Conservation (phyloP, 768 basidiomycete genomes). For the Mrakia blollopis region DNA sequence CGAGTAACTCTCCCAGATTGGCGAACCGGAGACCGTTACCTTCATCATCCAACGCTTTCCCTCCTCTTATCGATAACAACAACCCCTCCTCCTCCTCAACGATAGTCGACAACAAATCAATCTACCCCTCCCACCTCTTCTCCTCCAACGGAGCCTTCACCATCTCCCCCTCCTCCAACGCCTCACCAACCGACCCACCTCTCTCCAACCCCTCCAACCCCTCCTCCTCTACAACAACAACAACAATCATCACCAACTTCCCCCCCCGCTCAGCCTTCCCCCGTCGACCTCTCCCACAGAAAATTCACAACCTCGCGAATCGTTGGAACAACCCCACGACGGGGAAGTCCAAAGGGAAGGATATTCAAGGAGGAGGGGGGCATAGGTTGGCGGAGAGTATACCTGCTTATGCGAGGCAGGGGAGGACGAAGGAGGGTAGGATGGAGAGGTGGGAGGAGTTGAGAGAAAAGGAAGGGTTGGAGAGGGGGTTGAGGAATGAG, state of each 20-base stretch:
- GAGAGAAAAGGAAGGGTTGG: constrained; percentile 16
- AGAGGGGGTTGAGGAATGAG: constrained; percentile 23
- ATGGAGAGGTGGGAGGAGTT: constrained; percentile 18
- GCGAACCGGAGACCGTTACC: background rate
- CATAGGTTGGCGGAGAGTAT: constrained; percentile 26
- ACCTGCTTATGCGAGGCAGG: constrained; percentile 18
- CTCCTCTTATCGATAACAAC: background rate
- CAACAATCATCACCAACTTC: constrained; percentile 8
- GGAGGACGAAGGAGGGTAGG: constrained; percentile 2
- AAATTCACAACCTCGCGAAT: background rate
- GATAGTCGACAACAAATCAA: background rate
- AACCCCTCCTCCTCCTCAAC: background rate
- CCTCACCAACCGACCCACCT: background rate
- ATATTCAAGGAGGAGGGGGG: background rate
- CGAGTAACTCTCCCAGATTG: background rate
- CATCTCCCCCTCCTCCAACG: background rate
- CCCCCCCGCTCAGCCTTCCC: background rate
- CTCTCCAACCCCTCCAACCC: background rate
- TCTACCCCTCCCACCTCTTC: background rate
- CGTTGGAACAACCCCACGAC: constrained; percentile 19
- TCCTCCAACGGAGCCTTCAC: background rate
- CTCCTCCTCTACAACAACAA: background rate
- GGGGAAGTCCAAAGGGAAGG: background rate
- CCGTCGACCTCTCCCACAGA: background rate
- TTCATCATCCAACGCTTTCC: background rate